Evolutionary conservation across 2,329 filamentous ascomycete genomes (phyloP).

Genomic region (Aspergillus niger): DNA sequence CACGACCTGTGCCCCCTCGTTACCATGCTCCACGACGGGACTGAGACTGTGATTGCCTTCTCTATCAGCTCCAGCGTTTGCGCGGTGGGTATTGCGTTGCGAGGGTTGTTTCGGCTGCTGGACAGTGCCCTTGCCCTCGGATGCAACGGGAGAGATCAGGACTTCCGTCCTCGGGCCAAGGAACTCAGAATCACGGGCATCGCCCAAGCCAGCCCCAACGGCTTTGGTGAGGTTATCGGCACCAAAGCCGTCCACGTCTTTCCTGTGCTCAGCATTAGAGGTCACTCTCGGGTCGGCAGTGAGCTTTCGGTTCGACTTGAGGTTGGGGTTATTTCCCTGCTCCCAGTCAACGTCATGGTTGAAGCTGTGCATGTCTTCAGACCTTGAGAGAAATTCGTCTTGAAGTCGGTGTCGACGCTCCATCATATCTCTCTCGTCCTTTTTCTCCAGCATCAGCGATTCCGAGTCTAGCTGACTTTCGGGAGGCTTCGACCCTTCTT

Average conservation of each 20-base stretch:
- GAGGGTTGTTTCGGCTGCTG: slow-evolving; percentile 51
- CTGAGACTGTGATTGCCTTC: slow-evolving; percentile 22
- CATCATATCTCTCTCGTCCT: slow-evolving; percentile 45
- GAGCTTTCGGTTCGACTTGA: slow-evolving; percentile 56
- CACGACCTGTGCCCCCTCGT: slow-evolving; percentile 25
- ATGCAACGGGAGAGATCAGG: slow-evolving; percentile 63
- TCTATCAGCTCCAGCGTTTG: slow-evolving; percentile 19
- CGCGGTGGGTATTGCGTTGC: slow-evolving; percentile 35
- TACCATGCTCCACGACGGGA: slow-evolving; percentile 20
- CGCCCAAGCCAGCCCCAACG: slow-evolving; percentile 60
- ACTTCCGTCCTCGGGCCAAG: slow-evolving; percentile 68
- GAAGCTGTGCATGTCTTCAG: slow-evolving; percentile 65
- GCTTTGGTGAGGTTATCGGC: slow-evolving; percentile 72
- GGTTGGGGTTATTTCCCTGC: slow-evolving; percentile 59
- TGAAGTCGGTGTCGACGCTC: slow-evolving; percentile 50
- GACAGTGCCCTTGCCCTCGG: slow-evolving; percentile 65
- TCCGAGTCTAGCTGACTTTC: slow-evolving; percentile 29
- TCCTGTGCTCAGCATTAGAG: slow-evolving; percentile 63
- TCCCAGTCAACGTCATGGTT: slow-evolving; percentile 73
- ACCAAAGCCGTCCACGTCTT: slow-evolving; percentile 78
- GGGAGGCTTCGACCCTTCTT: slow-evolving; percentile 39
- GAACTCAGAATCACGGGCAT: slow-evolving; percentile 71
- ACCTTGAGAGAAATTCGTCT: slow-evolving; percentile 59
- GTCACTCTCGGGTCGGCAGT: slow-evolving; percentile 62
- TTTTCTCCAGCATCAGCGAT: slow-evolving; percentile 38